Percentiles rank a stretch among this genome's conserved stretches.
Evolutionary conservation across 805 yeast species (phyloP).

Genomic region (Sugiyamaella chiloensis): DNA sequence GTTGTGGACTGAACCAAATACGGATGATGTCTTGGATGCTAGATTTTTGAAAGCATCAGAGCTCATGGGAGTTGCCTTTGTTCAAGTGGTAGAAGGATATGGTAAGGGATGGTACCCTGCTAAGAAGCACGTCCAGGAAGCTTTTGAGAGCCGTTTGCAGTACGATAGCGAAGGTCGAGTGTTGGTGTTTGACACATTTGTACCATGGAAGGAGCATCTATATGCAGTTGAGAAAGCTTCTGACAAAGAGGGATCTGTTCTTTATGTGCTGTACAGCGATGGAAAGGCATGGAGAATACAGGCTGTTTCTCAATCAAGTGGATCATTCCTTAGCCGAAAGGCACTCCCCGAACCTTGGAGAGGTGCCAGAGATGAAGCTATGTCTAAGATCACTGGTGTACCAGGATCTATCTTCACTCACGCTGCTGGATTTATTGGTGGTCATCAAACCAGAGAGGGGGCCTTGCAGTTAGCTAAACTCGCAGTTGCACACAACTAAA

Average conservation of each 20-base stretch:
- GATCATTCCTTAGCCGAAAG: constrained; percentile 79
- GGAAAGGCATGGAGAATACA: constrained; percentile 75
- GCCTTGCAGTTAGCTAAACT: constrained; percentile 68
- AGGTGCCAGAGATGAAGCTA: constrained; percentile 88
- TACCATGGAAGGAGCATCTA: constrained; percentile 95
- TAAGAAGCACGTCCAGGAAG: constrained; percentile 66
- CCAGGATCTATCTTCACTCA: constrained; percentile 88
- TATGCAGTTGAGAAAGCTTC: constrained; percentile 61
- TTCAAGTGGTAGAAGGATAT: constrained; percentile 59
- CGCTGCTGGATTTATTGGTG: constrained; percentile 96
- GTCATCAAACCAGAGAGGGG: constrained; percentile 75
- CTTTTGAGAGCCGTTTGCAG: constrained; percentile 57
- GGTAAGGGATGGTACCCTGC: constrained; percentile 94
- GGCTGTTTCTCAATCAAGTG: constrained; percentile 78
- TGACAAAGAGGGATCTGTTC: constrained; percentile 44
- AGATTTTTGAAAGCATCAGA: constrained; percentile 68
- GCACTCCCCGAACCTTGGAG: constrained; percentile 90
- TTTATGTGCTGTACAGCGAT: constrained; percentile 80
- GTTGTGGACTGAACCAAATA: constrained; percentile 70
- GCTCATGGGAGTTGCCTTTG: constrained; percentile 80
- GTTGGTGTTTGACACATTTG: constrained; percentile 67
- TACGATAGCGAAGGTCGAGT: constrained; percentile 71
- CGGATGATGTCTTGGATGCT: constrained; percentile 57
- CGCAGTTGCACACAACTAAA: constrained; percentile 31
- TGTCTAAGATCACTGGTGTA: constrained; percentile 72